Base-by-base conservation (phyloP, 2,329 filamentous ascomycete species). In the Massarina eburnea region DNA sequence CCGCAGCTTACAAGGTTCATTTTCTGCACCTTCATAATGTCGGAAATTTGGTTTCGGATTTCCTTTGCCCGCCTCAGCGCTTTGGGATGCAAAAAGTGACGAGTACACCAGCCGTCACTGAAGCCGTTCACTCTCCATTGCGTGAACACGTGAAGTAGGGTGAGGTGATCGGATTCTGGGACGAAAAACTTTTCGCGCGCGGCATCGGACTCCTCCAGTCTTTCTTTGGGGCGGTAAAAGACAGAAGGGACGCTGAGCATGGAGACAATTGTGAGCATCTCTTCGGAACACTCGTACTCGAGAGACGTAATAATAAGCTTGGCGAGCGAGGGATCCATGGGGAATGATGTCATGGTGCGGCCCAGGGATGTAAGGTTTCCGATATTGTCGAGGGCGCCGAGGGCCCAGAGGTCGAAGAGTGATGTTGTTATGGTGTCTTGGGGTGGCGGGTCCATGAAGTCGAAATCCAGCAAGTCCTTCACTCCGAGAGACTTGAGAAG, bases 181-280 rank as follows among this genome's bases (percentile, higher is more conserved):
- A 99, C 94, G 73, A 96, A 97, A 72, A 99, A 99, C 70, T 97
- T 97, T 68, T 99, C 94, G 21, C 92, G 84, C 26, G 94, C 91
- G 1, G 91, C 85, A 62, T 99, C 94, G 5, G 92, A 94, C 74
- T 99, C 94, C 65, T 99, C 94, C 62, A 96, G 88, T 1, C 94
- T 86, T 71, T 99, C 95, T 67, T 95, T 96, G 3, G 94, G 94
- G 6, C 95, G 84, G 74, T 96, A 97, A 73, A 97, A 99, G 21
- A 97, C 94, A 52, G 86, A 95, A 8, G 94, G 94, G 0, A 99
- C 94, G 1, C 90, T 95, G 8, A 99, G 81, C 94, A 99, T 97
- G 19, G 91, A 92, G 18, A 99, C 94, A 39, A 99, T 97, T 0
- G 91, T 97, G 18, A 96, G 82, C 88, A 99, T 96, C 71, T 99